Evolutionary conservation across 352 stramenopile genomes (phyloP), one percentile per base, ranked within the genome.

Genomic region (Phytophthora brassicae): DNA sequence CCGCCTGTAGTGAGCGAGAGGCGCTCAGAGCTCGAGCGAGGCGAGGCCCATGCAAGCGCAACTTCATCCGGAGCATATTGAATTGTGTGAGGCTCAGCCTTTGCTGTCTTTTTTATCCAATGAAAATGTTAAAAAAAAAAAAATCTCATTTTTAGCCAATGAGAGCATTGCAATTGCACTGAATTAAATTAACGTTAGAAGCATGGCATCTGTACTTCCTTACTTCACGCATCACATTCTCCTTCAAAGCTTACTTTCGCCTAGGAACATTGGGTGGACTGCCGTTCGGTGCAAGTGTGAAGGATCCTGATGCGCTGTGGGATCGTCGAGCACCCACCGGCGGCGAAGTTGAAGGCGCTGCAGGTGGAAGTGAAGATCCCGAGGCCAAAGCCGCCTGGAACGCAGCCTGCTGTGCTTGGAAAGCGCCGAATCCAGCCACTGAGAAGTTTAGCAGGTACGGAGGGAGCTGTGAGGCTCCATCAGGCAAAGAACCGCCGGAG

Each of bases 391-490:
- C 68, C 1, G 70, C 67, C 49, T 87, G 74, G 38, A 81, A 75
- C 5, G 78, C 61, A 4, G 72, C 69, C 50, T 87, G 72, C 54
- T 88, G 76, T 0, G 77, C 60, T 55, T 90, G 84, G 20, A 88
- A 85, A 7, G 78, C 75, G 0, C 70, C 75, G 46, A 88, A 88
- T 22, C 73, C 77, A 42, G 75, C 74, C 13, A 80, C 72, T 8
- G 76, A 80, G 26, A 88, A 77, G 52, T 76, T 88, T 3, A 85
- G 56, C 44, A 90, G 58, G 39, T 87, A 90, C 12, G 77, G 70
- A 54, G 79, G 76, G 5, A 90, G 44, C 49, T 71, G 62, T 7
- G 66, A 70, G 26, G 57, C 39, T 49, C 26, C 50, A 19, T 74
- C 75, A 0, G 35, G 22, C 33, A 68, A 70, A 19, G 55, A 70